Percentiles rank a stretch among this genome's conserved stretches.
Conservation (phyloP, 106 monocot genomes). For the Amphibolis antarctica region DNA sequence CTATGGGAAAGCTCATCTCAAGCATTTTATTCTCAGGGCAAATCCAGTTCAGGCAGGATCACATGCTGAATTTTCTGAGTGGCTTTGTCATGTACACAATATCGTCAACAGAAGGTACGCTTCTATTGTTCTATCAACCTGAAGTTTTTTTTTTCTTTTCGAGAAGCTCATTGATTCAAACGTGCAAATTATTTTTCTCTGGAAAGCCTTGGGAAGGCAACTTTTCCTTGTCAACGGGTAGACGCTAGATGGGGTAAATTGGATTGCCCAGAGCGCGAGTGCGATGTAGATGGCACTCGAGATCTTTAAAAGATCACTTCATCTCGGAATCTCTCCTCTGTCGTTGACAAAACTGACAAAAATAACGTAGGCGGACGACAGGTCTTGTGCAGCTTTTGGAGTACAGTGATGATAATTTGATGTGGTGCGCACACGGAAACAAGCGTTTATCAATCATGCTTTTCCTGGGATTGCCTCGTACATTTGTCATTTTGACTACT, state of each 20-base stretch:
- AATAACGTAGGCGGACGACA: no score
- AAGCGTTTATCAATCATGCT: no score
- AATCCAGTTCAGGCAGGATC: conserved; percentile 91
- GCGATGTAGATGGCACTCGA: conserved; percentile 51
- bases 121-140: not conserved
- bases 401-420: no score
- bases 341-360: no score
- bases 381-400: no score
- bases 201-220: conserved; percentile 67
- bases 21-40: conserved; percentile 27
- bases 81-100: conserved; percentile 92
- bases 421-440: no score
- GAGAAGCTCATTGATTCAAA: not conserved
- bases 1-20: not conserved
- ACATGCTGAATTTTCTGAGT: conserved; percentile 73
- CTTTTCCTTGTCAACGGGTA: conserved; percentile 81
- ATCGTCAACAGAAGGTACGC: conserved; percentile 87
- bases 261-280: conserved; percentile 65
- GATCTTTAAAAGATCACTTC: not conserved
- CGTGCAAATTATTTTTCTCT: conserved; percentile 6
- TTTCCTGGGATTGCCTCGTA: no score
- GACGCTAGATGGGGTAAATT: conserved; percentile 84
- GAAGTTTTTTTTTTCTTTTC: not conserved
- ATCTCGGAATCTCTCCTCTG: no score
- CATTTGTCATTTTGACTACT: no score